Conservation (phyloP, 352 stramenopile genomes). For the Thraustochytrium sp. region DNA sequence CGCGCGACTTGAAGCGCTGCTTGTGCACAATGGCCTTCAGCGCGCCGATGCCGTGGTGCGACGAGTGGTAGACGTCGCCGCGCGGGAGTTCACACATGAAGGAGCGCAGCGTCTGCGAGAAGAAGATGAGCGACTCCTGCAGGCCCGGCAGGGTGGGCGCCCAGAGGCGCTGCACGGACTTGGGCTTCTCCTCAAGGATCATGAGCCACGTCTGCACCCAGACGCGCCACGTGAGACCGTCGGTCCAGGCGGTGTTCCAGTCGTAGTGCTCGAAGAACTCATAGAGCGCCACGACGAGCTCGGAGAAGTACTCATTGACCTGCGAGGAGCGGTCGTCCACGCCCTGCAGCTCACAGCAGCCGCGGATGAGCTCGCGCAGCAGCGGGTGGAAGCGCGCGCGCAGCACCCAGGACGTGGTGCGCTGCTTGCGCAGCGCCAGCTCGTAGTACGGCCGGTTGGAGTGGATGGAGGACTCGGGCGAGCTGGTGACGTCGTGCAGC, state of each 20-base stretch:
- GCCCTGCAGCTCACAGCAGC: slow-evolving; percentile 41
- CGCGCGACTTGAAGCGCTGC: slow-evolving; percentile 38
- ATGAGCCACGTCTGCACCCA: slow-evolving; percentile 40
- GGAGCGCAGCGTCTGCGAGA: slow-evolving; percentile 35
- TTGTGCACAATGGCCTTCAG: slow-evolving; percentile 36
- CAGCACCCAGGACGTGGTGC: slow-evolving; percentile 23
- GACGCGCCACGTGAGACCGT: slow-evolving; percentile 31
- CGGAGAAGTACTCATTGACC: slow-evolving; percentile 41
- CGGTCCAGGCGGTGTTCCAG: slow-evolving; percentile 24
- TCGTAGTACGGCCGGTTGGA: slow-evolving; percentile 17
- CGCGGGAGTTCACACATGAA: neutral
- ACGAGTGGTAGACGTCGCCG: slow-evolving; percentile 22
- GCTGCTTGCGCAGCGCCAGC: slow-evolving; percentile 10
- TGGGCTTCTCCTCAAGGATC: slow-evolving; percentile 35
- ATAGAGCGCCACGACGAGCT: slow-evolving; percentile 30
- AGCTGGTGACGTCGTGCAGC: slow-evolving; percentile 14
- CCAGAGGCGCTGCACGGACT: slow-evolving; percentile 26
- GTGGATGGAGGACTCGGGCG: slow-evolving; percentile 14
- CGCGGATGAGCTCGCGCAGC: slow-evolving; percentile 38
- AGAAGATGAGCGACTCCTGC: slow-evolving; percentile 42
- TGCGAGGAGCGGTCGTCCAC: slow-evolving; percentile 11
- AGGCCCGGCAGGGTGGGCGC: slow-evolving; percentile 1
- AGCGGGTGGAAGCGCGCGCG: slow-evolving; percentile 34
- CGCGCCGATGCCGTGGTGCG: slow-evolving; percentile 29
- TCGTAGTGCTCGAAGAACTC: slow-evolving; percentile 42